Conservation (phyloP, 1,284 basidiomycete species). For the Apiotrichum veenhuisii region DNA sequence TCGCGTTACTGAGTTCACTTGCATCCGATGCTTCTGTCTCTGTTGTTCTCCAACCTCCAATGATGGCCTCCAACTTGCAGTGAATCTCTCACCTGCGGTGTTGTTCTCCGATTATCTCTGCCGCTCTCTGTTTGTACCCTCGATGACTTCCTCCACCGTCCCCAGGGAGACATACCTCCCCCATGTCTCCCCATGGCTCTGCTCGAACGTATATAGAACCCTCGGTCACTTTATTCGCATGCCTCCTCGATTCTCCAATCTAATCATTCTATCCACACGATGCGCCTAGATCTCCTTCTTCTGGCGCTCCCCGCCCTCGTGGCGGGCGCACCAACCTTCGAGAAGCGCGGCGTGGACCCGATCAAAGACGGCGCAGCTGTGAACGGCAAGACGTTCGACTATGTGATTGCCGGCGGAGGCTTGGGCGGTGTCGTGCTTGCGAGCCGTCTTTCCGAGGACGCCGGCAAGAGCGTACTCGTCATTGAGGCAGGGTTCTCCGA, state of each 20-base stretch:
- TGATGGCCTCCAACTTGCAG: no score
- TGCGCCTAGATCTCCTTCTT: background rate
- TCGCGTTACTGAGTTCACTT: no score
- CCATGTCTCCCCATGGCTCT: no score
- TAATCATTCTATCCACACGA: background rate
- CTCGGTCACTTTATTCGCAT: no score
- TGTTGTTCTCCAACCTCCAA: no score
- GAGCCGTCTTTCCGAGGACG: conserved; percentile 59
- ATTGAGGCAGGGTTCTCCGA: conserved; percentile 40
- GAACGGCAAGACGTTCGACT: conserved; percentile 56
- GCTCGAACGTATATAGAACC: no score
- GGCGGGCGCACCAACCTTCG: background rate
- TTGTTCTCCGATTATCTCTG: no score
- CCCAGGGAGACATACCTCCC: no score
- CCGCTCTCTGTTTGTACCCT: no score
- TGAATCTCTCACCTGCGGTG: no score
- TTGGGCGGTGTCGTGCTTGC: conserved; percentile 63
- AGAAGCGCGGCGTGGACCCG: background rate
- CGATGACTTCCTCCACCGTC: no score
- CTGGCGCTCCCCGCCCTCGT: background rate
- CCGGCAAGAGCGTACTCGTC: conserved; percentile 49
- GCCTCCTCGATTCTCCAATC: background rate
- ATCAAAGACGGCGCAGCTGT: conserved; percentile 14
- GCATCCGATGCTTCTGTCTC: no score
- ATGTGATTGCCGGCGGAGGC: conserved; percentile 65